phyloP scores from a whole-genome alignment of 2,329 filamentous ascomycete species.

The Fusarium annulatum region DNA sequence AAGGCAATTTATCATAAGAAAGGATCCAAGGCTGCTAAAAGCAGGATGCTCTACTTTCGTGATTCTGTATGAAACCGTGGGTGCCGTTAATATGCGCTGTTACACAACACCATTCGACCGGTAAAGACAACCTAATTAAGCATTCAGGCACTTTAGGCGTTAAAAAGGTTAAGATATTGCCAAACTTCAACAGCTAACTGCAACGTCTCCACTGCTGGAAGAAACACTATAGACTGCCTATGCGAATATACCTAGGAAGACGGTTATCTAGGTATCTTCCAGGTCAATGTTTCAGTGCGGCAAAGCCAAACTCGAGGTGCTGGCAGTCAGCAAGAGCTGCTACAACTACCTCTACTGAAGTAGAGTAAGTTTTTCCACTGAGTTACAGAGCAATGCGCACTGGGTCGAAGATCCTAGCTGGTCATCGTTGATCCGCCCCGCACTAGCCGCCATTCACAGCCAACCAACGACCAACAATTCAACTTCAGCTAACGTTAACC shows the following conservation, averaged over 20 bases:
- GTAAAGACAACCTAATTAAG: not conserved
- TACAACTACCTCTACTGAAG: not conserved
- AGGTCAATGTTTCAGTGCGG: not conserved
- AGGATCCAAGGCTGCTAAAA: not conserved
- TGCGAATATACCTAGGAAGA: not conserved
- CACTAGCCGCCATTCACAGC: constrained; percentile 7
- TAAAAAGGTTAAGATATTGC: not conserved
- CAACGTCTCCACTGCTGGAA: not conserved
- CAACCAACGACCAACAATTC: constrained; percentile 28
- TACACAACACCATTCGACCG: not conserved
- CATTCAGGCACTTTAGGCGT: not conserved
- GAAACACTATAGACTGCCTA: not conserved
- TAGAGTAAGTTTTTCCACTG: not conserved
- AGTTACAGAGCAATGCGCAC: not conserved
- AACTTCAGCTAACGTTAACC: constrained; percentile 5
- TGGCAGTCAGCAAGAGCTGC: not conserved
- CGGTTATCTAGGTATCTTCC: not conserved
- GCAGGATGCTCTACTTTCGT: not conserved
- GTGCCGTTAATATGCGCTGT: not conserved
- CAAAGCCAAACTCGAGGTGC: not conserved
- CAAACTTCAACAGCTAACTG: not conserved
- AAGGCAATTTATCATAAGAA: not conserved
- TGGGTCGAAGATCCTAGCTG: constrained; percentile 28
- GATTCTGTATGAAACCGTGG: not conserved
- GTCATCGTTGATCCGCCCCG: constrained; percentile 45